phyloP scores from a whole-genome alignment of 2,329 filamentous ascomycete species.

The Stachybotrys chartarum region DNA sequence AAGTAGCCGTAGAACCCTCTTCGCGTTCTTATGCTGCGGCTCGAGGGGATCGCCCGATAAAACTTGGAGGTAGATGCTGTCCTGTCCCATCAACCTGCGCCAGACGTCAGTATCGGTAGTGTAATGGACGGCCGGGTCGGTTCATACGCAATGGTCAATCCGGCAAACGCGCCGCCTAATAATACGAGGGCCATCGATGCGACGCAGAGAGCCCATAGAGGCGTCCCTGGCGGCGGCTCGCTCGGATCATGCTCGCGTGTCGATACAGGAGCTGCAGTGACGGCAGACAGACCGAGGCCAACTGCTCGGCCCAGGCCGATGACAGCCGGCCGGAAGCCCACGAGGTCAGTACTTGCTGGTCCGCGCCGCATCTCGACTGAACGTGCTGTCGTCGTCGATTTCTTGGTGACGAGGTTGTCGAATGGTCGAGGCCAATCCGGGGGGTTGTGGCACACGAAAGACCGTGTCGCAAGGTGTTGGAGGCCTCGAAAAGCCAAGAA shows the following conservation, averaged over 20 bases:
- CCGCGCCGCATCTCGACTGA: constrained; percentile 17
- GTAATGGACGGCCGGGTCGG: background rate
- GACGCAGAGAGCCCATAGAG: constrained; percentile 73
- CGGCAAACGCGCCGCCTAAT: constrained; percentile 87
- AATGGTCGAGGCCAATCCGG: background rate
- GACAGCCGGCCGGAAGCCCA: constrained; percentile 38
- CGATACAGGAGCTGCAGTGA: constrained; percentile 38
- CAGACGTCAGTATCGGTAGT: constrained; percentile 6
- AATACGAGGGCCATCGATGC: constrained; percentile 77
- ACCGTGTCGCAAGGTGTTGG: background rate
- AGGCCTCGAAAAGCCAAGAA: background rate
- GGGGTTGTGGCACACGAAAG: background rate
- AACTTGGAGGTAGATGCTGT: constrained; percentile 96
- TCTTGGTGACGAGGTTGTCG: background rate
- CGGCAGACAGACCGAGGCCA: constrained; percentile 40
- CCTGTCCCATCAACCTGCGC: constrained; percentile 58
- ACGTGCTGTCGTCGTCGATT: background rate
- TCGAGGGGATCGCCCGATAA: constrained; percentile 79
- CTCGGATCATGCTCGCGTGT: constrained; percentile 34
- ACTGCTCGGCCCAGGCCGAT: constrained; percentile 46
- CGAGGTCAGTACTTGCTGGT: constrained; percentile 22
- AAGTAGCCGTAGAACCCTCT: constrained; percentile 70
- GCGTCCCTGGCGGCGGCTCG: constrained; percentile 42
- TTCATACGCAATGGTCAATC: constrained; percentile 77
- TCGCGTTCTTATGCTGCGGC: constrained; percentile 79